Evolutionary conservation across 2,329 filamentous ascomycete genomes (phyloP), one percentile per base, ranked within the genome.

Genomic region (Aureobasidium melanogenum): DNA sequence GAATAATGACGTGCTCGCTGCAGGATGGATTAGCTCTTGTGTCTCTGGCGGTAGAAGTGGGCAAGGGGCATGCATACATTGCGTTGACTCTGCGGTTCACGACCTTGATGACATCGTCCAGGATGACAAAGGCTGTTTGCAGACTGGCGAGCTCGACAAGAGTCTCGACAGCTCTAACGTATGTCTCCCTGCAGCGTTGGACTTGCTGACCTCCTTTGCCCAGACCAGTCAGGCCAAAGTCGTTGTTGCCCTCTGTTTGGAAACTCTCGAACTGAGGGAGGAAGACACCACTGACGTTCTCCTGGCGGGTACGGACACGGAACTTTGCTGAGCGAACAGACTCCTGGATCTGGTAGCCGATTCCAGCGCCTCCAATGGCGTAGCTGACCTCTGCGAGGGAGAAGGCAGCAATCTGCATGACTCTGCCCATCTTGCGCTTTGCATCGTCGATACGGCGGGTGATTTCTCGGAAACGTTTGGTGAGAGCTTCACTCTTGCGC

Each of bases 331-430:
- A 87, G 75, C 94, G 93, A 64, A 91, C 94, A 1, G 91, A 96
- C 75, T 99, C 94, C 73, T 97, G 92, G 67, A 99, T 90, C 78
- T 99, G 94, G 77, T 96, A 99, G 64, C 88, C 89, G 69, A 99
- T 96, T 71, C 96, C 72, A 44, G 68, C 89, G 70, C 93, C 91
- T 65, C 94, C 94, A 30, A 97, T 91, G 28, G 94, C 94, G 71
- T 99, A 99, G 52, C 91, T 96, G 61, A 99, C 94, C 78, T 97
- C 94, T 63, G 94, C 94, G 19, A 99, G 83, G 46, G 93, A 97
- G 78, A 99, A 97, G 48, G 94, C 92, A 43, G 94, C 94, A 71
- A 99, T 96, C 76, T 97, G 93, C 94, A 99, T 99, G 39, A 99
- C 94, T 36, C 93, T 85, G 62, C 94, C 94, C 93, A 99, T 99